Base-by-base conservation (phyloP, 768 basidiomycete species). In the Phanerochaete carnosa region DNA sequence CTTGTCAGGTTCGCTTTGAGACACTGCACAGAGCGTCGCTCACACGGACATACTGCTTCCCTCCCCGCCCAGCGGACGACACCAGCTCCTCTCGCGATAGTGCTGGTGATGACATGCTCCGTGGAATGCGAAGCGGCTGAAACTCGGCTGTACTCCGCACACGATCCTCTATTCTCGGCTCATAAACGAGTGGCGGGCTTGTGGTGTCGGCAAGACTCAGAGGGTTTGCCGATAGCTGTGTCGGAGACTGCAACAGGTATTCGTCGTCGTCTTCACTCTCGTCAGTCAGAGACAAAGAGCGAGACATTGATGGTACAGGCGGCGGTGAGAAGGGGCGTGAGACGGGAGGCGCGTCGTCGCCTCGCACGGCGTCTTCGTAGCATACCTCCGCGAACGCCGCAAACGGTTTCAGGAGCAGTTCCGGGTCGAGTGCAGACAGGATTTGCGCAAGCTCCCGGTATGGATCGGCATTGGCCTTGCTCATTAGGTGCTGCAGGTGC, bases 381-480 rank as follows among this genome's bases (percentile, higher is more conserved):
- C 79, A 80, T 1, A 77, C 57, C 52, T 79, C 79, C 3, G 77
- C 75, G 63, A 79, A 80, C 26, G 77, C 71, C 26, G 77, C 76
- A 2, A 72, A 66, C 11, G 79, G 79, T 0, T 73, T 71, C 30
- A 74, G 65, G 12, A 80, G 73, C 0, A 80, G 74, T 61, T 78
- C 74, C 23, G 78, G 70, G 65, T 80, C 79, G 37, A 80, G 75
- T 39, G 71, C 71, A 59, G 77, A 69, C 23, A 80, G 73, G 62
- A 78, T 78, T 7, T 73, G 65, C 9, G 72, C 69, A 66, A 61
- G 60, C 7, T 45, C 47, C 4, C 43, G 12, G 46, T 61, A 56
- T 4, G 55, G 60, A 25, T 61, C 60, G 11, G 25, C 47, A 8
- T 39, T 29, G 29, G 23, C 19, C 45, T 55, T 61, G 11, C 37